These are phyloP conservation scores for Rhododendron molle DNA, from an alignment of 148 eudicot species.

Conservation along the genomic window DNA sequence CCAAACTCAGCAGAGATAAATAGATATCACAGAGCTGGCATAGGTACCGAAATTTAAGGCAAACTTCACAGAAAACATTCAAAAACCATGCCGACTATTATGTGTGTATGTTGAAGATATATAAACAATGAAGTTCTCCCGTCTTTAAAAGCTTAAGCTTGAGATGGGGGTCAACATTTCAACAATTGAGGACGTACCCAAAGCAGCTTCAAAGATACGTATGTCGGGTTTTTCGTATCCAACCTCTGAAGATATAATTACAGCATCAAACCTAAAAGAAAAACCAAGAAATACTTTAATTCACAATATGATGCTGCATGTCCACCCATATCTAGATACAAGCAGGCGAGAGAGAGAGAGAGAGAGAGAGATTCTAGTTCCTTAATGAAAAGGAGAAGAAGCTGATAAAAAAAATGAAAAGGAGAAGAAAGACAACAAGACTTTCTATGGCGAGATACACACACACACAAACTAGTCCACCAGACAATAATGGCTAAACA, in stretches of 20 bases:
- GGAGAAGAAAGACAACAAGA: not conserved
- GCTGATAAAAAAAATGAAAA: not conserved
- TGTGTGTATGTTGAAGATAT: not conserved
- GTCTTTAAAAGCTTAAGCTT: not conserved
- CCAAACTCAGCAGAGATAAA: not conserved
- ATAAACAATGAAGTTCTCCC: not conserved
- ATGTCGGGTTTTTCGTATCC: slow-evolving; percentile 89
- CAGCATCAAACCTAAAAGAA: slow-evolving; percentile 76
- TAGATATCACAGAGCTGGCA: not conserved
- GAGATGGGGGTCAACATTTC: not conserved
- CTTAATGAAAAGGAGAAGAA: not conserved
- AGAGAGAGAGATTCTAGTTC: too few species aligned
- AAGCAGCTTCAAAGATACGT: slow-evolving; percentile 70
- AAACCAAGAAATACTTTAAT: not conserved
- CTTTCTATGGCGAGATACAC: not conserved
- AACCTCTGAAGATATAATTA: slow-evolving; percentile 85
- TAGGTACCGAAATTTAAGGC: not conserved
- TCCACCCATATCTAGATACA: not conserved
- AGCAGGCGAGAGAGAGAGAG: too few species aligned
- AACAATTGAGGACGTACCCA: slow-evolving; percentile 45
- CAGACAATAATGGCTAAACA: not conserved
- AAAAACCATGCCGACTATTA: not conserved
- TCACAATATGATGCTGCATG: not conserved
- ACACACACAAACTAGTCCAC: not conserved
- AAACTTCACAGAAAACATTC: not conserved